phyloP scores from a whole-genome alignment of 2,329 filamentous ascomycete species.

The Salinomyces thailandicus region DNA sequence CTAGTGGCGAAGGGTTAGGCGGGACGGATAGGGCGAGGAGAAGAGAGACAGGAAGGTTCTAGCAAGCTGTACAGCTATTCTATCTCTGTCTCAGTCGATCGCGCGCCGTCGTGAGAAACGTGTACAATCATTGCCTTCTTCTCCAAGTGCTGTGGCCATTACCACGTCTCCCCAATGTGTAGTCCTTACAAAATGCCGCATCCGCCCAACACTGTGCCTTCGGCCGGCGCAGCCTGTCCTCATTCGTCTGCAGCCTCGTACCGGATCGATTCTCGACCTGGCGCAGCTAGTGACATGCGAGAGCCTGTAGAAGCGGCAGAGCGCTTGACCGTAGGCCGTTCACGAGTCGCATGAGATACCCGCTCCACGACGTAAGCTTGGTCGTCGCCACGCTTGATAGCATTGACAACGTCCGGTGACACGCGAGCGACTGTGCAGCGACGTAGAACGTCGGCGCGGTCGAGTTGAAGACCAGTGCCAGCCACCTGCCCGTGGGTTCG shows the following conservation, averaged over 20 bases:
- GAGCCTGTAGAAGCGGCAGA: no score
- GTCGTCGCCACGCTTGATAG: not conserved
- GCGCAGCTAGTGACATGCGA: no score
- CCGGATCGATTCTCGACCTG: no score
- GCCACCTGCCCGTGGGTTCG: no score
- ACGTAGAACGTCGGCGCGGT: not conserved
- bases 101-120: no score
- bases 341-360: not conserved
- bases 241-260: no score
- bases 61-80: constrained; percentile 4
- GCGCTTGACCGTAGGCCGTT: no score
- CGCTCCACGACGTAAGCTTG: not conserved
- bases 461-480: not conserved
- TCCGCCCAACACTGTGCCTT: no score
- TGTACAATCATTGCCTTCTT: no score
- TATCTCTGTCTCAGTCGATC: no score
- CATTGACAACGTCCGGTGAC: not conserved
- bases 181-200: not conserved
- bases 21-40: constrained; percentile 10
- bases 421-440: not conserved
- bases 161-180: not conserved
- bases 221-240: no score
- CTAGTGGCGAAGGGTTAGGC: constrained; percentile 15
- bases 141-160: no score
- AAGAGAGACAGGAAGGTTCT: constrained; percentile 21